These are phyloP conservation scores for Aspergillus awamori DNA, from an alignment of 2,329 filamentous ascomycete species.

Conservation along the genomic window DNA sequence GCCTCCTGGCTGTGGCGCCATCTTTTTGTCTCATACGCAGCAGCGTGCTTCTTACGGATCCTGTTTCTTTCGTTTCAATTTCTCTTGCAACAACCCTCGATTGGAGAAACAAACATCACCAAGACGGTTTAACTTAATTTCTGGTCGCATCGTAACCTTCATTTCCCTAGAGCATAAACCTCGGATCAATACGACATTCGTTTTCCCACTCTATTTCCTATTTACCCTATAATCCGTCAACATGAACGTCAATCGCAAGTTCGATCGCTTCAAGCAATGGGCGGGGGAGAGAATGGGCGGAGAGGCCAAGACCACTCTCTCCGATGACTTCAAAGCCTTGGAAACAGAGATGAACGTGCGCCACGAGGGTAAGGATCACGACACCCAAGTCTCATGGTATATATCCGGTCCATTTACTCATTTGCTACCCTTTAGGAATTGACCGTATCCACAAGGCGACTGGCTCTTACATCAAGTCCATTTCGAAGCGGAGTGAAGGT, in stretches of 20 bases:
- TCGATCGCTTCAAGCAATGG: slow-evolving; percentile 97
- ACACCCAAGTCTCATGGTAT: neutral
- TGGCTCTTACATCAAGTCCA: slow-evolving; percentile 82
- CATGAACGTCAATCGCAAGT: slow-evolving; percentile 78
- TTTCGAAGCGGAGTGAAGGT: slow-evolving; percentile 79
- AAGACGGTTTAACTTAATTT: neutral
- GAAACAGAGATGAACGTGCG: slow-evolving; percentile 89
- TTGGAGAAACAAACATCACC: neutral
- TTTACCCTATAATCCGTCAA: slow-evolving; percentile 22
- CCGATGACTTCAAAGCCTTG: slow-evolving; percentile 87
- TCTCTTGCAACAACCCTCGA: neutral
- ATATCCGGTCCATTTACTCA: slow-evolving; percentile 18
- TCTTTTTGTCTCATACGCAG: slow-evolving; percentile 3
- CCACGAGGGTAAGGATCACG: slow-evolving; percentile 71
- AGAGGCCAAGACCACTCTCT: slow-evolving; percentile 82
- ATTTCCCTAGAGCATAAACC: neutral
- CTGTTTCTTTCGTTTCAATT: neutral
- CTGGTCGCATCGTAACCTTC: neutral
- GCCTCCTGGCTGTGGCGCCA: slow-evolving; percentile 5
- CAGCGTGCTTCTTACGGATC: neutral
- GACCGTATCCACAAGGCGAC: slow-evolving; percentile 86
- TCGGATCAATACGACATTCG: neutral
- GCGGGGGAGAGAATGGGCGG: slow-evolving; percentile 94
- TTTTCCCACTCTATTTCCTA: neutral
- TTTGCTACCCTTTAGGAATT: slow-evolving; percentile 66